phyloP scores from a whole-genome alignment of 169 alveolate species.

The Eimeria praecox region DNA sequence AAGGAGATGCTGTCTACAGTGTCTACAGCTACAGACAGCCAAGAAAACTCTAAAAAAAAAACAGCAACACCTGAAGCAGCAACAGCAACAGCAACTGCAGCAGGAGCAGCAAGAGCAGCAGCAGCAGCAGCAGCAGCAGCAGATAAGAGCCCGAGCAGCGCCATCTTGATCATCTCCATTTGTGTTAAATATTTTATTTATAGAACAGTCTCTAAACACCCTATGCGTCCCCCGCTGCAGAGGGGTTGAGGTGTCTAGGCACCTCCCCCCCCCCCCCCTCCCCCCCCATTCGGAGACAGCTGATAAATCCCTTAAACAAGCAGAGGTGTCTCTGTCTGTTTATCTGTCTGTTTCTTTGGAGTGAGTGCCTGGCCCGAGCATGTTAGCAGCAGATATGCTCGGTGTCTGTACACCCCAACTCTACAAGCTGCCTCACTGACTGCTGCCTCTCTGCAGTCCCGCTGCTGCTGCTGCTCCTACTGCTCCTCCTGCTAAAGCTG shows the following conservation, averaged over 20 bases:
- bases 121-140: background rate
- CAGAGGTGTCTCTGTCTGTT: background rate
- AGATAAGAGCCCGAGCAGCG: background rate
- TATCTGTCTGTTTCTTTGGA: background rate
- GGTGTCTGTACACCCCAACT: background rate
- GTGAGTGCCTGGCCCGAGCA: too few species aligned
- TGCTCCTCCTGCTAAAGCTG: background rate
- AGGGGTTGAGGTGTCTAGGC: background rate
- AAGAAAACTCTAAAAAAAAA: background rate
- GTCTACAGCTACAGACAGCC: background rate
- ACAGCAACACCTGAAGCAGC: background rate
- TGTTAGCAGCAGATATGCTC: background rate
- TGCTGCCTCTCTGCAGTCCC: background rate
- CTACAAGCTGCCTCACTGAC: background rate
- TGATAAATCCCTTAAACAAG: background rate
- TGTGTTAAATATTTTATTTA: background rate
- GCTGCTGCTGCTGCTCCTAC: background rate
- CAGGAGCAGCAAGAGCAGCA: background rate
- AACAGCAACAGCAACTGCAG: background rate
- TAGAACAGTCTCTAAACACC: background rate
- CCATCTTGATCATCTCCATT: background rate
- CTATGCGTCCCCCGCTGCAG: background rate
- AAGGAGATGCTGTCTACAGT: background rate
- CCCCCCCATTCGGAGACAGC: background rate
- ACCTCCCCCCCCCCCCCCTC: too few species aligned